phyloP scores from a whole-genome alignment of 129 eudicot species.

The Scalesia atractyloides region DNA sequence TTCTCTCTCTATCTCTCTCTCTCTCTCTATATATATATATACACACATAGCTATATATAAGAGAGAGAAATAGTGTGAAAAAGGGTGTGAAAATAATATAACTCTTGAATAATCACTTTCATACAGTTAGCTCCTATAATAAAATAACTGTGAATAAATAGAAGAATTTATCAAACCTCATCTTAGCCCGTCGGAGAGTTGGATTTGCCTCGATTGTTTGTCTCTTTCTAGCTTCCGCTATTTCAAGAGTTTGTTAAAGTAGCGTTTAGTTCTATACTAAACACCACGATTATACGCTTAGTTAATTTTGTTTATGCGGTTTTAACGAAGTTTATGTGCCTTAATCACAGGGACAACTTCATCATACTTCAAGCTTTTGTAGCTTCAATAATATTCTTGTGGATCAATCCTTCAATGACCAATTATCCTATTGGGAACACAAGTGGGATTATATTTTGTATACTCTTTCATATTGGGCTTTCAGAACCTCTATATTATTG shows the following conservation, averaged over 20 bases:
- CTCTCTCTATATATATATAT: too few relatives aligned
- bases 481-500: constrained; percentile 77
- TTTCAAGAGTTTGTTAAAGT: background rate
- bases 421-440: constrained; percentile 62
- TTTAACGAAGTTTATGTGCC: background rate
- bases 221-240: background rate
- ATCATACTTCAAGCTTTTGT: constrained; percentile 69
- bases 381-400: constrained; percentile 44
- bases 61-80: too few relatives aligned
- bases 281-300: background rate
- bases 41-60: too few relatives aligned
- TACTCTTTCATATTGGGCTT: constrained; percentile 55
- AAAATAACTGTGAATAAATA: background rate
- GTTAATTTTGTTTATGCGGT: background rate
- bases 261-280: too few relatives aligned
- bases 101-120: background rate
- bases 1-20: too few relatives aligned
- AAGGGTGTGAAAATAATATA: too few relatives aligned
- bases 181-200: too few relatives aligned
- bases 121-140: background rate
- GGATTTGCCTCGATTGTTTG: too few relatives aligned
- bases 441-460: constrained; percentile 52
- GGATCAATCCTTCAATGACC: constrained; percentile 54
- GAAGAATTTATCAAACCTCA: too few relatives aligned
- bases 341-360: constrained; percentile 69